A percentile compares a stretch with the other conserved stretches of the same genome.
phyloP scores from a whole-genome alignment of 257 asterid species.

The Salvia splendens region DNA sequence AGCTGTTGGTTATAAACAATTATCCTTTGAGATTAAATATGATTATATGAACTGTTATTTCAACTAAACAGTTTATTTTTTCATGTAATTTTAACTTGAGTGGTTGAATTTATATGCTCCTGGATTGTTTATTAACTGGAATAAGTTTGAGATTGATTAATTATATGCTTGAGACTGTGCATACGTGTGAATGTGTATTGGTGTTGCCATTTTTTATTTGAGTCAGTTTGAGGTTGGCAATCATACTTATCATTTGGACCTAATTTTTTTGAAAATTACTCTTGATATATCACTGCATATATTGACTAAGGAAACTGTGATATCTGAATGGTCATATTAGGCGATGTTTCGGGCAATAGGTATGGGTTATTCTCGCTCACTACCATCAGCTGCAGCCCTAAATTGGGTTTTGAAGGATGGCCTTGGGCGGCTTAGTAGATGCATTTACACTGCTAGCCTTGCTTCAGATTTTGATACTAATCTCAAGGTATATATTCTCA shows the following conservation, averaged over 20 bases:
- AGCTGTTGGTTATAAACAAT: background rate
- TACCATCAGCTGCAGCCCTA: constrained; percentile 94
- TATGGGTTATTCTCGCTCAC: constrained; percentile 81
- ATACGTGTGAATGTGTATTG: background rate
- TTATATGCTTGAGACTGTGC: constrained; percentile 6
- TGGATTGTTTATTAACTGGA: constrained; percentile 13
- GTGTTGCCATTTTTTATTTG: background rate
- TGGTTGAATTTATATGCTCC: background rate
- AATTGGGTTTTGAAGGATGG: constrained; percentile 99
- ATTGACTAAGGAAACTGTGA: constrained; percentile 24
- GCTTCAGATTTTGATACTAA: constrained; percentile 97
- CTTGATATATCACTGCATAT: constrained; percentile 6
- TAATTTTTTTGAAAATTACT: constrained; percentile 1
- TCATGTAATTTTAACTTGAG: constrained; percentile 12
- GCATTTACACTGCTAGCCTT: constrained; percentile 89
- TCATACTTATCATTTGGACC: background rate
- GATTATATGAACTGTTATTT: no score
- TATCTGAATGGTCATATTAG: constrained; percentile 45
- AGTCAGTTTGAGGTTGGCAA: background rate
- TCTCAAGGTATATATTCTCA: constrained; percentile 61
- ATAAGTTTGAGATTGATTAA: background rate
- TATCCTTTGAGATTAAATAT: constrained; percentile 7
- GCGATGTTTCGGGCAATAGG: constrained; percentile 99
- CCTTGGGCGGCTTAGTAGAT: constrained; percentile 87
- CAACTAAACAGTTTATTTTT: background rate